phyloP scores from a whole-genome alignment of 176 grass and related monocot species.

The Avena eriantha region DNA sequence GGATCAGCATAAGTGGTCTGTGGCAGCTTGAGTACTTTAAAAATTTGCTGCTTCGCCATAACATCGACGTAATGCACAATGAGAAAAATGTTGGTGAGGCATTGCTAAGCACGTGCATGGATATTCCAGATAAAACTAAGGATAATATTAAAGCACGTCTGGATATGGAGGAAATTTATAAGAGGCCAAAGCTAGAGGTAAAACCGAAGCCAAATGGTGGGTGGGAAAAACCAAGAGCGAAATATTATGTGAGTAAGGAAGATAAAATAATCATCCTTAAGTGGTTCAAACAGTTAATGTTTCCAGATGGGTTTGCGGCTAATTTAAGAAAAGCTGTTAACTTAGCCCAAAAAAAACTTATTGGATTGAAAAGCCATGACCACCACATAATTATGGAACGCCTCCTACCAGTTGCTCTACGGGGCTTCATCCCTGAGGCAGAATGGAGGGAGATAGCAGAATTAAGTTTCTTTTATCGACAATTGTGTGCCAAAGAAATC shows the following conservation, averaged over 20 bases:
- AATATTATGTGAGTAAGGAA: slow-evolving; percentile 21
- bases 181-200: background rate
- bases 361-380: slow-evolving; percentile 32
- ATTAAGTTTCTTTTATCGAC: background rate
- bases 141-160: slow-evolving; percentile 32
- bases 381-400: slow-evolving; percentile 13
- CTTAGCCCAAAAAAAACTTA: background rate
- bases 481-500: slow-evolving; percentile 19
- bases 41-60: no score
- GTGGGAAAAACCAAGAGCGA: slow-evolving; percentile 7
- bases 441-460: slow-evolving; percentile 17
- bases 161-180: slow-evolving; percentile 13
- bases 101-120: no score
- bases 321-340: slow-evolving; percentile 18
- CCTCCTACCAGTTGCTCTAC: background rate
- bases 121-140: background rate
- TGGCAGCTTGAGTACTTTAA: no score
- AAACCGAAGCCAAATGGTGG: background rate
- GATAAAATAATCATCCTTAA: background rate
- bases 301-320: slow-evolving; percentile 26
- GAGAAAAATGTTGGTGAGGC: background rate
- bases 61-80: no score
- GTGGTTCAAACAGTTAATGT: slow-evolving; percentile 32
- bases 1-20: no score
- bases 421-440: background rate